Percentiles rank a stretch among this genome's conserved stretches.
These are phyloP conservation scores for Russula olivacea DNA, from an alignment of 768 basidiomycete genomes.

Conservation along the genomic window DNA sequence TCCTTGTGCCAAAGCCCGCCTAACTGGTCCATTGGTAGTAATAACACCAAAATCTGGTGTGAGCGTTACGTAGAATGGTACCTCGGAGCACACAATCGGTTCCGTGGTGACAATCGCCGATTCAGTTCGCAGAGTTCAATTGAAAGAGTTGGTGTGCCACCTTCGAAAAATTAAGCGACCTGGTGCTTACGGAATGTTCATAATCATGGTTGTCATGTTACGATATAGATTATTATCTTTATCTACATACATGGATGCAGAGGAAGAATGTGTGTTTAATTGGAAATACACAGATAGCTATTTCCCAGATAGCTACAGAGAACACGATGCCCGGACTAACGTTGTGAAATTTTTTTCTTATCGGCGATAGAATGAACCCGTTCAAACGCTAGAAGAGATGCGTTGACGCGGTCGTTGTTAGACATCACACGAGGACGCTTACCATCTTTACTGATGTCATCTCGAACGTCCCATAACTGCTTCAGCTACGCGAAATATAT, in stretches of 20 bases:
- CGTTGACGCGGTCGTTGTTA: neutral
- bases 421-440: neutral
- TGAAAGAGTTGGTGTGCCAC: neutral
- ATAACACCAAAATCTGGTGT: neutral
- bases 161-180: neutral
- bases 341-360: constrained; percentile 17
- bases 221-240: constrained; percentile 1
- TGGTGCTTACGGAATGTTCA: constrained; percentile 2
- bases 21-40: neutral
- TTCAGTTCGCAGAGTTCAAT: neutral
- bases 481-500: constrained; percentile 1
- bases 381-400: constrained; percentile 12
- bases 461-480: constrained; percentile 20
- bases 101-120: neutral
- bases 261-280: neutral
- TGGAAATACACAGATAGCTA: constrained; percentile 5
- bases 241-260: neutral
- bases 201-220: neutral
- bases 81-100: neutral
- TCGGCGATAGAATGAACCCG: constrained; percentile 18
- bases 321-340: constrained; percentile 1
- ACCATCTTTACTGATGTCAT: constrained; percentile 22
- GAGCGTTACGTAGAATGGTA: neutral
- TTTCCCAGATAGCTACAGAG: too few relatives aligned
- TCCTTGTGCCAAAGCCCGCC: neutral